Base-by-base conservation (phyloP, 2,329 filamentous ascomycete genomes). In the Dothideomycetes sp. region DNA sequence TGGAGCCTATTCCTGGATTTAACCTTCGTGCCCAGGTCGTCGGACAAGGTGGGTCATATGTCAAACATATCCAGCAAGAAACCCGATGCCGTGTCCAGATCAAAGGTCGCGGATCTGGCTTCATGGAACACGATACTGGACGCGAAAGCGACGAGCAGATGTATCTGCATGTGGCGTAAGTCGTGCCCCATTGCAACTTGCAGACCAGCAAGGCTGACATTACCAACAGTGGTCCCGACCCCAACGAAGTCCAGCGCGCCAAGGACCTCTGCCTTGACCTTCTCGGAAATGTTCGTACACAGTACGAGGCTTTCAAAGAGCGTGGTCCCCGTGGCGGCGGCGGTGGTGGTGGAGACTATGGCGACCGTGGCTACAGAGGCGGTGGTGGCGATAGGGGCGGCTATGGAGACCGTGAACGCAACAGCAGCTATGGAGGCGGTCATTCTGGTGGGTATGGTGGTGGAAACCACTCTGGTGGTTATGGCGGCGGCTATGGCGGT, bases 61-160 rank as follows among this genome's bases (percentile, higher is more conserved):
- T 98, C 45, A 98, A 98, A 64, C 89, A 95, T 57, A 96, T 98
- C 49, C 91, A 96, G 63, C 80, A 88, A 57, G 87, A 94, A 62
- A 96, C 91, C 11, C 76, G 84, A 46, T 96, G 91, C 60, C 84
- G 89, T 51, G 91, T 98, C 18, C 91, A 98, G 61, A 98, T 98
- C 66, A 98, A 98, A 60, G 91, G 91, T 14, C 85, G 84, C 47
- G 88, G 88, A 30, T 96, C 88, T 38, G 91, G 91, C 11, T 98
- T 94, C 58, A 79, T 94, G 55, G 91, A 98, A 59, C 78, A 81
- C 34, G 77, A 81, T 22, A 93, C 87, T n/a, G 84, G 84, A 47
- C 75, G 70, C 31, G 91, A 98, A 63, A 94, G 86, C 49, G 89
- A 98, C 35, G 89, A 96, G 58, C 77, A 86, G 2, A 96, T 98